These are phyloP conservation scores for Halophytophthora polymorphica DNA, from an alignment of 352 stramenopile genomes.

Conservation along the genomic window DNA sequence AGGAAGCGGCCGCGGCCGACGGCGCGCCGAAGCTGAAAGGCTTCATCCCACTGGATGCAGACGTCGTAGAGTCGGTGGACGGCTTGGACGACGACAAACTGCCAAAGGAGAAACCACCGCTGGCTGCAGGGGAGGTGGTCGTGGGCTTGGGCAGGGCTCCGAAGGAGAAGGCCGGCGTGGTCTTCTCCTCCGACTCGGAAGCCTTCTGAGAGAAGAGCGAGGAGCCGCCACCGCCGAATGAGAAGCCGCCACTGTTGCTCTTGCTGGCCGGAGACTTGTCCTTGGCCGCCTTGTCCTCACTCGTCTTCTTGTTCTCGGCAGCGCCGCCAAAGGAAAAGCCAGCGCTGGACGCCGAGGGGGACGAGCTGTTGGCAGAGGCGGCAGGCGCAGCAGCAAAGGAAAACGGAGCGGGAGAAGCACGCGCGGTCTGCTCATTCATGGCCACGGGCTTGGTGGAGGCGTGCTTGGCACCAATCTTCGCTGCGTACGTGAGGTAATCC, in stretches of 20 bases:
- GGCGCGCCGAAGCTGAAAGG: constrained; percentile 37
- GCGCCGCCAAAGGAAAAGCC: constrained; percentile 34
- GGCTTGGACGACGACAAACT: constrained; percentile 16
- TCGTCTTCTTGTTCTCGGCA: constrained; percentile 10
- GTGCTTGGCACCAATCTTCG: constrained; percentile 57
- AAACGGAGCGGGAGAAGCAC: constrained; percentile 17
- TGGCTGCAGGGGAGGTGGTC: constrained; percentile 15
- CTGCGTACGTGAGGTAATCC: constrained; percentile 76
- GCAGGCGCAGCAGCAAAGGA: constrained; percentile 15
- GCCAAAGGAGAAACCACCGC: constrained; percentile 48
- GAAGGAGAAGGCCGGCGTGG: constrained; percentile 38
- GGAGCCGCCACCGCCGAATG: constrained; percentile 2
- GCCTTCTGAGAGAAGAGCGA: constrained; percentile 8
- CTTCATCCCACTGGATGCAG: constrained; percentile 22
- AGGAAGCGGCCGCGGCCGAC: constrained; percentile 10
- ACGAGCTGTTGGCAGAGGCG: constrained; percentile 7
- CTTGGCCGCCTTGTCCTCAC: constrained; percentile 8
- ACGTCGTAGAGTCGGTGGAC: constrained; percentile 5
- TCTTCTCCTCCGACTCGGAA: constrained; percentile 2
- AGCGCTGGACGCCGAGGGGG: constrained; percentile 7
- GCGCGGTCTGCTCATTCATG: constrained; percentile 29
- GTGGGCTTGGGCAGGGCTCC: constrained; percentile 22
- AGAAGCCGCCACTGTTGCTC: background rate
- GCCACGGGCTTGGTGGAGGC: constrained; percentile 57
- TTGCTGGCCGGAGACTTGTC: background rate